Base-by-base conservation (phyloP, 1,284 basidiomycete genomes). In the Rhizoctonia solani region DNA sequence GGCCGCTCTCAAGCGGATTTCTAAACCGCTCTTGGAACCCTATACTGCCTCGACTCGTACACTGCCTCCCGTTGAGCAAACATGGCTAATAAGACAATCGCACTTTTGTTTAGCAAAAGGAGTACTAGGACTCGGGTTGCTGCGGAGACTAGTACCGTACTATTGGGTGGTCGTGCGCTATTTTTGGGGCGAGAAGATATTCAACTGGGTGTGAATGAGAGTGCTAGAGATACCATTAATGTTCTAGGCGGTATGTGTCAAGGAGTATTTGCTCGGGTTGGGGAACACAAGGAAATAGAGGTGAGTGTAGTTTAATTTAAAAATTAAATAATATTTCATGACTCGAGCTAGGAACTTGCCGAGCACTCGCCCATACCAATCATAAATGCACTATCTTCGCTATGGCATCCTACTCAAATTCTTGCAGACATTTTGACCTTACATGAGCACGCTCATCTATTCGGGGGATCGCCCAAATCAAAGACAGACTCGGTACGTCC, bases 381-480 rank as follows among this genome's bases (percentile, higher is more conserved):
- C 14, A 83, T 98, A 76, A 99, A 98, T 76, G 96, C 96, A 1
- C 87, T 99, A 23, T 97, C 93, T 1, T 92, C 91, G 16, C 85
- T 95, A 42, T 99, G 95, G 88, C 96, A 99, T 76, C 96, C 96
- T 1, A 97, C 95, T 0, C 96, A 99, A 76, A 89, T 92, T 70
- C 87, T 99, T 27, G 96, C 96, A 1, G 95, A 98, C 79, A 76
- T 99, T 6, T 82, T 98, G 66, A 97, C 96, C 0, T 81, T 99
- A 29, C 85, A 93, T 72, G 95, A 98, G 74, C 80, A 87, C 69
- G 81, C 83, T 0, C 76, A 84, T 71, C 74, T 84, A 13, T 89
- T 89, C 74, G 74, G 69, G 71, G 21, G 55, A 67, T 19, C 68
- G 74, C 30, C 30, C 46, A 41, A 46, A n/a, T 41, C 47, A 32